Evolutionary conservation across 192 early-diverging fungal species (phyloP).

Genomic region (Podila epigama): DNA sequence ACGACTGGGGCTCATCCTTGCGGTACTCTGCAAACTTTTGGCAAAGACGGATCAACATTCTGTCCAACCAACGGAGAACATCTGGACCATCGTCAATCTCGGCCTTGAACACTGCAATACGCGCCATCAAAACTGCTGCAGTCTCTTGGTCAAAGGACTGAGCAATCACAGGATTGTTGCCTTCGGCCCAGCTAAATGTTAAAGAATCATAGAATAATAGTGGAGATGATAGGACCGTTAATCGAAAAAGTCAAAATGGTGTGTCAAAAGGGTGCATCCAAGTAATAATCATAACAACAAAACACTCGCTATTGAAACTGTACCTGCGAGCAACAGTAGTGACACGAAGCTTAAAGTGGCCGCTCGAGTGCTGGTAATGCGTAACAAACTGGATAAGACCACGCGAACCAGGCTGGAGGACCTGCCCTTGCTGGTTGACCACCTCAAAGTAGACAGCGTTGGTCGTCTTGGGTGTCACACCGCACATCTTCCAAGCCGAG

Average conservation of each 20-base stretch:
- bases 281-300: no score
- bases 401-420: slow-evolving; percentile 79
- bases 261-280: no score
- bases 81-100: slow-evolving; percentile 98
- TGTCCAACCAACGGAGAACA: slow-evolving; percentile 96
- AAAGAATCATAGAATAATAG: no score
- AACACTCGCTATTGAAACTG: slow-evolving; percentile 19
- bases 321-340: slow-evolving; percentile 92
- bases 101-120: slow-evolving; percentile 96
- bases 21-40: slow-evolving; percentile 96
- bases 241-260: background rate
- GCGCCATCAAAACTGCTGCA: slow-evolving; percentile 95
- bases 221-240: no score
- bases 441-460: slow-evolving; percentile 97
- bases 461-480: slow-evolving; percentile 85
- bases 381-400: slow-evolving; percentile 96
- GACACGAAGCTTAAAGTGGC: slow-evolving; percentile 89
- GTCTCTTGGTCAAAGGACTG: slow-evolving; percentile 98
- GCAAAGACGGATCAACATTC: slow-evolving; percentile 98
- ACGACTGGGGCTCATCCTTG: slow-evolving; percentile 93
- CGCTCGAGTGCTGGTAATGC: slow-evolving; percentile 94
- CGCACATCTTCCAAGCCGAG: slow-evolving; percentile 94
- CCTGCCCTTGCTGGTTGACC: slow-evolving; percentile 84
- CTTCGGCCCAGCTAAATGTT: slow-evolving; percentile 68
- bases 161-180: slow-evolving; percentile 82